These are phyloP conservation scores for Salix purpurea DNA, from an alignment of 345 rosid species.

Conservation along the genomic window DNA sequence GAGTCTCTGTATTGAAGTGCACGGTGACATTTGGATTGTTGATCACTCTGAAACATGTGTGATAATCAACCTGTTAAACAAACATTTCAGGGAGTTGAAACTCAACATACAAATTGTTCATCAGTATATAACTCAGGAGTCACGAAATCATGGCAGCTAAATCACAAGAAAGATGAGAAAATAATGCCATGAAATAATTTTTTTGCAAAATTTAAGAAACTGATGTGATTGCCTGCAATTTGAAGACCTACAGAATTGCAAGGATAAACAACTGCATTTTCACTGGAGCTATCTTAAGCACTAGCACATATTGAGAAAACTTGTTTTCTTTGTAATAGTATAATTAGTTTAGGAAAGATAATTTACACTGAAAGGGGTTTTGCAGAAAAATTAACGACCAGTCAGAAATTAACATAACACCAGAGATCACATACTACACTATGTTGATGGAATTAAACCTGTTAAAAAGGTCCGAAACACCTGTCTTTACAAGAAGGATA, in stretches of 20 bases:
- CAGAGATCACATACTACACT: not conserved
- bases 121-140: constrained; percentile 49
- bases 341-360: not conserved
- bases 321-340: too few species aligned
- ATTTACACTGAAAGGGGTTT: not conserved
- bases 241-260: not conserved
- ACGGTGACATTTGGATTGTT: constrained; percentile 90
- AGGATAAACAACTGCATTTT: not conserved
- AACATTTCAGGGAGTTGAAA: constrained; percentile 99
- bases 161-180: constrained; percentile 6
- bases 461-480: not conserved
- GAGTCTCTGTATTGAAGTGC: constrained; percentile 85
- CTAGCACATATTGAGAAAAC: too few species aligned
- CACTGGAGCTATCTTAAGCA: not conserved
- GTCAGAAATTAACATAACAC: not conserved
- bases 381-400: not conserved
- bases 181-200: not conserved
- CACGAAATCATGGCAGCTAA: constrained; percentile 20
- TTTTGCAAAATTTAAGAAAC: constrained; percentile 2
- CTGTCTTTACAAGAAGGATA: not conserved
- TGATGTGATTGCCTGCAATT: not conserved
- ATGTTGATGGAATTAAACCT: not conserved
- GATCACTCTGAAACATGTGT: constrained; percentile 99
- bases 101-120: constrained; percentile 66
- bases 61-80: constrained; percentile 99